Evolutionary conservation across 371 early-diverging fungal genomes (phyloP).

Genomic region (Paramicrosporidium saccamoebae): DNA sequence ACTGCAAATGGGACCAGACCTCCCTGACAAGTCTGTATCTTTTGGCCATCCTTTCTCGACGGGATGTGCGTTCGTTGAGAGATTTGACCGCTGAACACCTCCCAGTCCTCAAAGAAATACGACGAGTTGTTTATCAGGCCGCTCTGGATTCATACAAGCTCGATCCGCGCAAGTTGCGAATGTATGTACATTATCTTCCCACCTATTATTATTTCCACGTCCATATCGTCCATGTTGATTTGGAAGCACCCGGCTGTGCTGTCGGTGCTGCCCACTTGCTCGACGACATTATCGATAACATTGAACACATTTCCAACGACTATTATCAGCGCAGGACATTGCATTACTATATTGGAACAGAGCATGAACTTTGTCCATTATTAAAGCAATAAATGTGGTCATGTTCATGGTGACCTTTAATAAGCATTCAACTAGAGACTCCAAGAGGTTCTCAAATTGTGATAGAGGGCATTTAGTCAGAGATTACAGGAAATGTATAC

Average conservation of each 20-base stretch:
- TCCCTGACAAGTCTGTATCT: conserved; percentile 21
- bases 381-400: no score
- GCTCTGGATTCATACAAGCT: conserved; percentile 11
- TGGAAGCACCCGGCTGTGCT: conserved; percentile 15
- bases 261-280: conserved; percentile 36
- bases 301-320: conserved; percentile 10
- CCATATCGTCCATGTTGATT: conserved; percentile 26
- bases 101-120: conserved; percentile 19
- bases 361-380: conserved; percentile 7
- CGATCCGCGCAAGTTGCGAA: conserved; percentile 13
- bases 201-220: conserved; percentile 51
- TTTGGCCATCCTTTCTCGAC: conserved; percentile 15
- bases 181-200: conserved; percentile 55
- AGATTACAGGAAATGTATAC: no score
- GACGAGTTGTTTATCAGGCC: conserved; percentile 8
- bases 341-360: conserved; percentile 11
- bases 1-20: conserved; percentile 37
- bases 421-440: no score
- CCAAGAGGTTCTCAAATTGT: no score
- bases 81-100: conserved; percentile 18
- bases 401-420: no score
- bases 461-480: no score
- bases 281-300: conserved; percentile 28
- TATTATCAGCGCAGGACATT: conserved; percentile 14
- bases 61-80: conserved; percentile 18